These are phyloP conservation scores for Sclerotiophoma versabilis DNA, from an alignment of 2,329 filamentous ascomycete species.

Conservation along the genomic window DNA sequence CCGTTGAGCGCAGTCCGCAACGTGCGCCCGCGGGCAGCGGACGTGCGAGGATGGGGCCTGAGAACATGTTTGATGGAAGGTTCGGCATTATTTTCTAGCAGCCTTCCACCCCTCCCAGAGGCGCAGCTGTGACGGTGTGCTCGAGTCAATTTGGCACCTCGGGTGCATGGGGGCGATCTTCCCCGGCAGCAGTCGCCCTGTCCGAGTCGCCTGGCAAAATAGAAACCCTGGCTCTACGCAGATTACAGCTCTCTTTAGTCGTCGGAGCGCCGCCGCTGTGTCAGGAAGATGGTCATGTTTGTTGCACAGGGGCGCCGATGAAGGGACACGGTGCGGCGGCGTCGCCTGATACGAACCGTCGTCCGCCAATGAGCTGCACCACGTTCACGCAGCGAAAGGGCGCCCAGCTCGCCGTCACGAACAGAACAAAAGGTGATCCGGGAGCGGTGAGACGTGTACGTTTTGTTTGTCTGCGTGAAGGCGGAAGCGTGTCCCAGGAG, in stretches of 20 bases:
- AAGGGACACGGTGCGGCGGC: slow-evolving; percentile 24
- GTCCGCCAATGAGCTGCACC: slow-evolving; percentile 31
- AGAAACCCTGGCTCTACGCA: slow-evolving; percentile 21
- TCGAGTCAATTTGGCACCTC: slow-evolving; percentile 18
- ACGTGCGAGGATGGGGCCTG: neutral
- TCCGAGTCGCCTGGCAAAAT: slow-evolving; percentile 25
- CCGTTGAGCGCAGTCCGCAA: neutral
- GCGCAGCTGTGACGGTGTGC: slow-evolving; percentile 17
- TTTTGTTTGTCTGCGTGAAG: slow-evolving; percentile 20
- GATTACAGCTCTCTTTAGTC: slow-evolving; percentile 18
- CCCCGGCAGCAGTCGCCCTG: slow-evolving; percentile 13
- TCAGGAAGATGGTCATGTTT: slow-evolving; percentile 25
- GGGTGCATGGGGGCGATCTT: slow-evolving; percentile 19
- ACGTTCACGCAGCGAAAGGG: slow-evolving; percentile 20
- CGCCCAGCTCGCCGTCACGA: slow-evolving; percentile 15
- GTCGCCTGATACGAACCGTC: slow-evolving; percentile 19
- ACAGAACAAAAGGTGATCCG: slow-evolving; percentile 11
- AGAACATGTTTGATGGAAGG: slow-evolving; percentile 9
- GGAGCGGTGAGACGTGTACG: slow-evolving; percentile 32
- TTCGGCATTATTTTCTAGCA: slow-evolving; percentile 16
- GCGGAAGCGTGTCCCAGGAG: slow-evolving; percentile 26
- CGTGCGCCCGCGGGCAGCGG: slow-evolving; percentile 4
- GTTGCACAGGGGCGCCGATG: slow-evolving; percentile 29
- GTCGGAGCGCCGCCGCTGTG: slow-evolving; percentile 25
- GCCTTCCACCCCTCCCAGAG: slow-evolving; percentile 13